Percentiles rank a stretch among this genome's conserved stretches.
Evolutionary conservation across 768 basidiomycete genomes (phyloP).

Genomic region (Leccinum imitatum): DNA sequence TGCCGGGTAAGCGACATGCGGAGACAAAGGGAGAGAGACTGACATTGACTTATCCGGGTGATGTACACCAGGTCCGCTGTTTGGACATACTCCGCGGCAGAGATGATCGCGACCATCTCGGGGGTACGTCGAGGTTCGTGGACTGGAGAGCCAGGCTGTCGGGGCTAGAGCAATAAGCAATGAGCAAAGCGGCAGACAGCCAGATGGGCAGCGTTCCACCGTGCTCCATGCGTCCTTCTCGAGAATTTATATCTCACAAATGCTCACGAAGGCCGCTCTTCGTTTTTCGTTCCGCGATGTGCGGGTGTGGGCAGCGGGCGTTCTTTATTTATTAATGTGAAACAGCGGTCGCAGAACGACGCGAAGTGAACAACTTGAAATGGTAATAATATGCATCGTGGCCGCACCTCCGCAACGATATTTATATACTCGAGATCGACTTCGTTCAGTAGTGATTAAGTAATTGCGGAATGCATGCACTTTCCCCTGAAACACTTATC

Average conservation of each 20-base stretch:
- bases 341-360: not conserved
- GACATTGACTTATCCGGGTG: slow-evolving; percentile 14
- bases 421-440: not conserved
- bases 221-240: not conserved
- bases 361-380: not conserved
- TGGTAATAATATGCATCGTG: not conserved
- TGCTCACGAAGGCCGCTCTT: not conserved
- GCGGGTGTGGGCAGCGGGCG: not conserved
- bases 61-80: slow-evolving; percentile 3
- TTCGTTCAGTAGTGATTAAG: not conserved
- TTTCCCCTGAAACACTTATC: not conserved
- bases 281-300: not conserved
- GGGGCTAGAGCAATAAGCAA: not conserved
- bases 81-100: not conserved
- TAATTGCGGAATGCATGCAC: not conserved
- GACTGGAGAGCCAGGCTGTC: not conserved
- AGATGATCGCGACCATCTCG: not conserved
- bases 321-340: not conserved
- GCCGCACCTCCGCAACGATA: not conserved
- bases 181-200: not conserved
- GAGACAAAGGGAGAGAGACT: not conserved
- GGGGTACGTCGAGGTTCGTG: not conserved
- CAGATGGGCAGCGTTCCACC: not conserved
- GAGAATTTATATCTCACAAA: not conserved
- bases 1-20: not conserved